These are phyloP conservation scores for Pecoramyces ruminantium DNA, from an alignment of 192 early-diverging fungal genomes.

Conservation along the genomic window DNA sequence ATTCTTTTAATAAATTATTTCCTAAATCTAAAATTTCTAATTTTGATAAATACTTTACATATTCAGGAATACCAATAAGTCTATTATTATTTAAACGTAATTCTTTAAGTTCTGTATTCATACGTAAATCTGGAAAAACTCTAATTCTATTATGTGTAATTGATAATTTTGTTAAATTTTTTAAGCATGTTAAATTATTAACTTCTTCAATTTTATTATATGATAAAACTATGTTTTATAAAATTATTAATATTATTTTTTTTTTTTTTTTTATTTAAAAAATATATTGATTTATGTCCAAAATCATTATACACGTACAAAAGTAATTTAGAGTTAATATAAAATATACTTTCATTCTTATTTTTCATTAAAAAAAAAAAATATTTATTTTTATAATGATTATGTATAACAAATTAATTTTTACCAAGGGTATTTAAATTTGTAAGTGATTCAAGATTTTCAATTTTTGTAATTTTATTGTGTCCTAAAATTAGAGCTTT, in stretches of 20 bases:
- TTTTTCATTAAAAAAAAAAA: too few relatives aligned
- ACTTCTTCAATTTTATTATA: slow-evolving; percentile 51
- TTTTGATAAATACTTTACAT: slow-evolving; percentile 16
- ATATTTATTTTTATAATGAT: too few relatives aligned
- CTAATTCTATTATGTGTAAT: slow-evolving; percentile 53
- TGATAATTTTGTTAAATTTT: slow-evolving; percentile 56
- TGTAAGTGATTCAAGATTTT: slow-evolving; percentile 33
- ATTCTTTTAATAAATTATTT: slow-evolving; percentile 41
- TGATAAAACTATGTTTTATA: slow-evolving; percentile 43
- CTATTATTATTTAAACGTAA: slow-evolving; percentile 61
- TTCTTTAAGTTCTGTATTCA: slow-evolving; percentile 40
- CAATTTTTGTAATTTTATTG: slow-evolving; percentile 48
- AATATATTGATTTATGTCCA: too few relatives aligned
- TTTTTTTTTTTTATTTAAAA: too few relatives aligned
- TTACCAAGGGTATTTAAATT: slow-evolving; percentile 55
- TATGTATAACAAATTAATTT: too few relatives aligned
- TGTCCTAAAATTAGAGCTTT: slow-evolving; percentile 67
- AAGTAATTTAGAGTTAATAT: too few relatives aligned
- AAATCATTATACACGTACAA: too few relatives aligned
- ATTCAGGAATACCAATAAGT: slow-evolving; percentile 35
- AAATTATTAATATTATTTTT: too few relatives aligned
- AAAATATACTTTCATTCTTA: too few relatives aligned
- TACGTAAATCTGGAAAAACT: slow-evolving; percentile 45
- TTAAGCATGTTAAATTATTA: slow-evolving; percentile 29
- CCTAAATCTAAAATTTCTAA: slow-evolving; percentile 61